phyloP scores from a whole-genome alignment of 164 flowering plant genomes.

The Liquidambar formosana region DNA sequence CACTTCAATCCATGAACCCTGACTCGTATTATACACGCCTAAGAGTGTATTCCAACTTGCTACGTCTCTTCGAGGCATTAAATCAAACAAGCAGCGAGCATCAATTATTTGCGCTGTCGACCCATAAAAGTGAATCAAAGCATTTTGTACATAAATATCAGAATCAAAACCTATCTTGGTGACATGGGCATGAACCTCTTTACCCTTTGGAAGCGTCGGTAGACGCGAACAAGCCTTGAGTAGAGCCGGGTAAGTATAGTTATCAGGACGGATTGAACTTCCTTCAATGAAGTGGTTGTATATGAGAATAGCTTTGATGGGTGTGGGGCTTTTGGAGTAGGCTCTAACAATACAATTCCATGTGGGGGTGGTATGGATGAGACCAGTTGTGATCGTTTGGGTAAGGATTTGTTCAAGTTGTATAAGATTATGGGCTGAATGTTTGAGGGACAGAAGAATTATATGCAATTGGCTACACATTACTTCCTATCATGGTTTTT shows the following conservation, averaged over 20 bases:
- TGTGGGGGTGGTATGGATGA: slow-evolving; percentile 22
- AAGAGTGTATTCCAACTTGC: slow-evolving; percentile 36
- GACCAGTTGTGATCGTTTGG: slow-evolving; percentile 28
- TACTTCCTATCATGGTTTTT: background rate
- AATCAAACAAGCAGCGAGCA: slow-evolving; percentile 27
- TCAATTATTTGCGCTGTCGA: background rate
- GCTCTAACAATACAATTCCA: slow-evolving; percentile 37
- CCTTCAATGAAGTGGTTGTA: slow-evolving; percentile 29
- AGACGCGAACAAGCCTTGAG: slow-evolving; percentile 30
- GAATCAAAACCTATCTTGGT: slow-evolving; percentile 20
- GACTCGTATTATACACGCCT: slow-evolving; percentile 3
- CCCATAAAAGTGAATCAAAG: slow-evolving; percentile 29
- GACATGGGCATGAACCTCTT: slow-evolving; percentile 34
- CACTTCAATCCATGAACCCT: slow-evolving; percentile 6
- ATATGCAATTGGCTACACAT: slow-evolving; percentile 1
- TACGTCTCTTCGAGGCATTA: slow-evolving; percentile 22
- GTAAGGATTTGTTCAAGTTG: slow-evolving; percentile 20
- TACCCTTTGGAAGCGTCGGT: slow-evolving; percentile 20
- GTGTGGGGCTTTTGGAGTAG: slow-evolving; percentile 29
- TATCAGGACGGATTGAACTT: slow-evolving; percentile 19
- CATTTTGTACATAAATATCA: slow-evolving; percentile 27
- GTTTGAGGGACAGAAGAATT: slow-evolving; percentile 6
- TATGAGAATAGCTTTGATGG: slow-evolving; percentile 23
- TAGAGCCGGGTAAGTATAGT: slow-evolving; percentile 28
- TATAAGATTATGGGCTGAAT: background rate